Conservation (phyloP, 2,329 filamentous ascomycete species). For the Trichoderma sp. region DNA sequence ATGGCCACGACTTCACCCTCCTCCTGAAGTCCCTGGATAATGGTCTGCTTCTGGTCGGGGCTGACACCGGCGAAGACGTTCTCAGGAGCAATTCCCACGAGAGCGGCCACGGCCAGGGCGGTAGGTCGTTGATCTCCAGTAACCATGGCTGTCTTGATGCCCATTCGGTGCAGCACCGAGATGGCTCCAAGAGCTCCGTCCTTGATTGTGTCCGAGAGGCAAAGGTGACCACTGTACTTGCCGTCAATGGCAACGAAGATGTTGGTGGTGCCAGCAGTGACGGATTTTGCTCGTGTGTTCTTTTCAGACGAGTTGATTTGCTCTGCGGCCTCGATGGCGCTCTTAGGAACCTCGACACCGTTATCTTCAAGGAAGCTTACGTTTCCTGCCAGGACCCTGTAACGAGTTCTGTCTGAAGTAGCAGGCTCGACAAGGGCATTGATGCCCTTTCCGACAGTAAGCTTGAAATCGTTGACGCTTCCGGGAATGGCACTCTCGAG, state of each 20-base stretch:
- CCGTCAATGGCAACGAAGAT: slow-evolving; percentile 89
- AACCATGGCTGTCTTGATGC: slow-evolving; percentile 84
- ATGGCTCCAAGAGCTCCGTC: slow-evolving; percentile 79
- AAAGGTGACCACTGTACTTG: slow-evolving; percentile 76
- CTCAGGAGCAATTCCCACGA: slow-evolving; percentile 74
- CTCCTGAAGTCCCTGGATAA: slow-evolving; percentile 74
- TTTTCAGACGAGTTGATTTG: slow-evolving; percentile 50
- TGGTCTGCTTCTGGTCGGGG: slow-evolving; percentile 85
- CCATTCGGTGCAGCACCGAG: slow-evolving; percentile 77
- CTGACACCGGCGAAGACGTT: slow-evolving; percentile 85
- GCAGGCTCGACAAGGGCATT: slow-evolving; percentile 77
- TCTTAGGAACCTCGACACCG: slow-evolving; percentile 62
- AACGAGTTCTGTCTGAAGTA: slow-evolving; percentile 64
- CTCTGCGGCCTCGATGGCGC: slow-evolving; percentile 63
- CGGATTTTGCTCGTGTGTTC: slow-evolving; percentile 30
- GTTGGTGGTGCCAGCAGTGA: slow-evolving; percentile 68
- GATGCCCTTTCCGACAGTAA: slow-evolving; percentile 80
- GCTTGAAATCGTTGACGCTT: slow-evolving; percentile 79
- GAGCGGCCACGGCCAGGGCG: slow-evolving; percentile 76
- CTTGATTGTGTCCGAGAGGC: slow-evolving; percentile 88
- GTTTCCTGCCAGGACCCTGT: slow-evolving; percentile 82
- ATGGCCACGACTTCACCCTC: slow-evolving; percentile 81
- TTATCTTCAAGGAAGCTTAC: slow-evolving; percentile 71
- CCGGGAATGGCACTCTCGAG: slow-evolving; percentile 76
- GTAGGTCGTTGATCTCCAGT: slow-evolving; percentile 89